A percentile compares a stretch with the other conserved stretches of the same genome.
Evolutionary conservation across 2,329 filamentous ascomycete genomes (phyloP).

Genomic region (Fusarium irregulare): DNA sequence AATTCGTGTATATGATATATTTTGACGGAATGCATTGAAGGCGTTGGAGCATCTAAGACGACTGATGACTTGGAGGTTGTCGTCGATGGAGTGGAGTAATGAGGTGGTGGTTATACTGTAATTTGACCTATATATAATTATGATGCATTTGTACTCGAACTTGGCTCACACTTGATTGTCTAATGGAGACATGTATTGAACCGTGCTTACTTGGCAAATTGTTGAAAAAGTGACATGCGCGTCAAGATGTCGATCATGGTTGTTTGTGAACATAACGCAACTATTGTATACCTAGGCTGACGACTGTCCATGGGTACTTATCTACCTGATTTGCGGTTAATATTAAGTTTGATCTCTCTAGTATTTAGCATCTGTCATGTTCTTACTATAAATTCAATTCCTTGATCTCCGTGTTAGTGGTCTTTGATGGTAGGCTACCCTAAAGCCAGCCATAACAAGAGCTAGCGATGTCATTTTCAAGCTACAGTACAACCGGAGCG

Average conservation of each 20-base stretch:
- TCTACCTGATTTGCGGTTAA: not conserved
- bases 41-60: conserved; percentile 32
- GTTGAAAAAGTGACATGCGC: not conserved
- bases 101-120: conserved; percentile 30
- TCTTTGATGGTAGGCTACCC: not conserved
- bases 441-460: not conserved
- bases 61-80: conserved; percentile 4
- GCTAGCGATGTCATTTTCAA: not conserved
- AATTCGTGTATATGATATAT: conserved; percentile 15
- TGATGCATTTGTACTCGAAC: conserved; percentile 1
- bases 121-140: conserved; percentile 27
- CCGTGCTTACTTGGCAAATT: not conserved
- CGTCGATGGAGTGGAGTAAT: conserved; percentile 35
- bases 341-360: not conserved
- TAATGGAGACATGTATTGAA: not conserved
- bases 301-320: not conserved
- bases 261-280: not conserved
- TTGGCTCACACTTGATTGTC: not conserved
- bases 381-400: not conserved
- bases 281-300: not conserved
- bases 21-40: conserved; percentile 33
- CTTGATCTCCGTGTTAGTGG: not conserved
- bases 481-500: not conserved
- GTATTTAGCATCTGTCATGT: not conserved
- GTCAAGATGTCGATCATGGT: not conserved